phyloP scores from a whole-genome alignment of 2,329 filamentous ascomycete species.

The Aspergillus ibericus region DNA sequence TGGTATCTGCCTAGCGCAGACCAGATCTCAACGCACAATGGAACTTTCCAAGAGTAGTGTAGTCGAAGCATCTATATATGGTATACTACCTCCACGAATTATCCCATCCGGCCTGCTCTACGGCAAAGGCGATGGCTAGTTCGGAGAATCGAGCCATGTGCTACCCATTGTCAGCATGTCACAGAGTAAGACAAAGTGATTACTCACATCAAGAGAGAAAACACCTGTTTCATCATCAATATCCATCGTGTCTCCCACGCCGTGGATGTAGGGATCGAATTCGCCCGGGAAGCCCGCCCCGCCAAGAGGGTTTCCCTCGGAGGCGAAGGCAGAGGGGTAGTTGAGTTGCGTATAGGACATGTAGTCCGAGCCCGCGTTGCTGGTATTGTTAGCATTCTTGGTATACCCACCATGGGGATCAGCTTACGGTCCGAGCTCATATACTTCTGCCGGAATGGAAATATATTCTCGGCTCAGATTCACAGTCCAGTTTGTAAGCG shows the following conservation, averaged over 20 bases:
- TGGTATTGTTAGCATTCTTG: neutral
- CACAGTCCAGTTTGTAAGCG: neutral
- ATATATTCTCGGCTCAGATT: constrained; percentile 3
- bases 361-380: constrained; percentile 1
- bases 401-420: too few relatives aligned
- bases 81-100: neutral
- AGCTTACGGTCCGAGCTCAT: neutral
- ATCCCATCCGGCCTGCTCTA: constrained; percentile 3
- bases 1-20: too few relatives aligned
- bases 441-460: constrained; percentile 1
- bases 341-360: constrained; percentile 6
- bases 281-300: neutral
- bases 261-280: constrained; percentile 1
- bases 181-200: neutral
- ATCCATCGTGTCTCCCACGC: neutral
- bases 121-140: neutral
- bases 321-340: constrained; percentile 3
- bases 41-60: too few relatives aligned
- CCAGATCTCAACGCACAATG: too few relatives aligned
- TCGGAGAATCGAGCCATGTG: constrained; percentile 5
- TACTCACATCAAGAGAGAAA: constrained; percentile 4
- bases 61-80: too few relatives aligned
- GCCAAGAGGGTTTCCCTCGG: neutral
- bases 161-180: neutral
- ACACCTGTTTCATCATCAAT: constrained; percentile 1